These are phyloP conservation scores for Pleurotus eryngii DNA, from an alignment of 768 basidiomycete genomes.

Conservation along the genomic window DNA sequence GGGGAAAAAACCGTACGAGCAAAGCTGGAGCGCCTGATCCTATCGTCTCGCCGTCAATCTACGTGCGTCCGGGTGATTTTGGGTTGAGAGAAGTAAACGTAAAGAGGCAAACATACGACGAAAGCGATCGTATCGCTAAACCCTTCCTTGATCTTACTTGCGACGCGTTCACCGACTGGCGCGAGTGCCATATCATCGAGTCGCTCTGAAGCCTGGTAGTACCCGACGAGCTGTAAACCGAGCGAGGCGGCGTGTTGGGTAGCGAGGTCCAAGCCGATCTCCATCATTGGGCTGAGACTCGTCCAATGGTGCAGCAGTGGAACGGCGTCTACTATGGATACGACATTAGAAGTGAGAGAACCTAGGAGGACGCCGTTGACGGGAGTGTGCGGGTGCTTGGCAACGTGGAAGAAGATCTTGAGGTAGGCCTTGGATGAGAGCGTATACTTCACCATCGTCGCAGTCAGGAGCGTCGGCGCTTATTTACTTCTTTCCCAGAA, in stretches of 20 bases:
- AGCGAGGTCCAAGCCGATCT: slow-evolving; percentile 77
- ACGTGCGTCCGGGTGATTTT: slow-evolving; percentile 3
- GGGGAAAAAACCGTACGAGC: slow-evolving; percentile 42
- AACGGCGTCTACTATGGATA: slow-evolving; percentile 61
- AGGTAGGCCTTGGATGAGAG: slow-evolving; percentile 62
- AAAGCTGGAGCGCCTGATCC: slow-evolving; percentile 51
- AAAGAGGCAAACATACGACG: slow-evolving; percentile 45
- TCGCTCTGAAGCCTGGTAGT: slow-evolving; percentile 72
- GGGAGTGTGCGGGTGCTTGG: slow-evolving; percentile 72
- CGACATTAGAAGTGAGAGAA: slow-evolving; percentile 30
- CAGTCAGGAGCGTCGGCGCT: too few species aligned
- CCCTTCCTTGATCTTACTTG: slow-evolving; percentile 46
- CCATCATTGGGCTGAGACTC: slow-evolving; percentile 81
- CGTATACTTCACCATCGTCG: slow-evolving; percentile 42
- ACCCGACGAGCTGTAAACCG: slow-evolving; percentile 58
- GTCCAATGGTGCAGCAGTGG: slow-evolving; percentile 87
- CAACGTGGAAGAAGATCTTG: slow-evolving; percentile 75
- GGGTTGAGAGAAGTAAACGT: too few species aligned
- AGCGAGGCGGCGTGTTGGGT: slow-evolving; percentile 56
- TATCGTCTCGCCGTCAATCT: slow-evolving; percentile 63
- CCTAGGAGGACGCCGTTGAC: slow-evolving; percentile 81
- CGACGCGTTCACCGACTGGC: slow-evolving; percentile 64
- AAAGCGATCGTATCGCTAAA: slow-evolving; percentile 66
- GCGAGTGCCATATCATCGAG: slow-evolving; percentile 58
- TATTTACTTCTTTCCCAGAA: too few species aligned